A percentile compares a stretch with the other conserved stretches of the same genome.
phyloP scores from a whole-genome alignment of 2,329 filamentous ascomycete species.

The Fusarium anguioides region DNA sequence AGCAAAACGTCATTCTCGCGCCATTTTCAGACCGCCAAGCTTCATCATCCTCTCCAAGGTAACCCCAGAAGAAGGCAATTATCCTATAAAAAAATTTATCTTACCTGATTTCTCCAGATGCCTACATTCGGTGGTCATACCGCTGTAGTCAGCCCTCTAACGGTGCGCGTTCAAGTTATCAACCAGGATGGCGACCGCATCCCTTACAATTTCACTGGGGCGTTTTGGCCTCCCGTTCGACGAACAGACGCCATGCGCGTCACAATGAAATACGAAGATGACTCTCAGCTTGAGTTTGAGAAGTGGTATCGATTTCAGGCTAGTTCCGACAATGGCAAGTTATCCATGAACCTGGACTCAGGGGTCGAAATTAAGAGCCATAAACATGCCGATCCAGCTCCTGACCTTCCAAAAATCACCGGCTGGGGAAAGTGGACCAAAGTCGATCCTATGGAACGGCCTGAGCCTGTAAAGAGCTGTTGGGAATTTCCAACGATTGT shows the following conservation, averaged over 20 bases:
- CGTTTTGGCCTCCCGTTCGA: background rate
- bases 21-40: background rate
- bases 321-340: background rate
- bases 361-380: background rate
- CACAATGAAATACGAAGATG: too few relatives aligned
- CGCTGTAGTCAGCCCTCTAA: background rate
- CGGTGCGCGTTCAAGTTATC: background rate
- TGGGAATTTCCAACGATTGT: too few relatives aligned
- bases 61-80: background rate
- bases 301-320: accelerated
- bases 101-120: background rate
- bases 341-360: background rate
- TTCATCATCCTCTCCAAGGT: background rate
- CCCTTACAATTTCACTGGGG: background rate
- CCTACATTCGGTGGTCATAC: background rate
- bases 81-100: background rate
- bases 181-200: background rate
- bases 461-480: too few relatives aligned
- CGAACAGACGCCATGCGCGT: background rate
- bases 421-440: background rate
- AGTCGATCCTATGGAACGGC: background rate
- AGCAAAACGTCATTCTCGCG: background rate
- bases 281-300: accelerated
- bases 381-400: accelerated
- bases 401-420: too few relatives aligned